Base-by-base conservation (phyloP, 106 monocot genomes). In the Dioscorea alata region DNA sequence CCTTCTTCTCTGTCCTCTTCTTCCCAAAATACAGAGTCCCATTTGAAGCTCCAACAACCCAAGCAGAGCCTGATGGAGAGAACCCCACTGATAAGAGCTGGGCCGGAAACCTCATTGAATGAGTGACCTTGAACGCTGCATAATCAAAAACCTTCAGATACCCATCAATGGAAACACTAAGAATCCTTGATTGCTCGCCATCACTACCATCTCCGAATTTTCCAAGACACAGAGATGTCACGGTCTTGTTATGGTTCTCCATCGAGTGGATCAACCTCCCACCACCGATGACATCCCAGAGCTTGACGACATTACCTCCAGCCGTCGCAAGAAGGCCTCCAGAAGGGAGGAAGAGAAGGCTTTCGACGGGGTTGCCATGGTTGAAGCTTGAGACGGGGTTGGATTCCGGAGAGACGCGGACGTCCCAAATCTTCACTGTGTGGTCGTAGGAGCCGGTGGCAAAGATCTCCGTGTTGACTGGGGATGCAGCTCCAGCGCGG, bases 371-470 rank as follows among this genome's bases (percentile, higher is more conserved):
- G 4, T 58, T 64, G 0, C 93, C 99, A 56, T 99, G 99, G n/a
- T 68, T 33, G 62, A 93, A 59, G 18, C 56, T 69, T 16, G 71
- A n/a, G 4, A 83, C 72, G 0, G 81, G 66, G 33, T 60, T 77
- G 6, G 57, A 60, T 50, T 32, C 15, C 2, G 73, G 32, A 12
- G 69, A 57, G 34, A 42, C 80, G 12, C 99, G 82, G 22, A 86
- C 69, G 51, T 99, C 99, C 99, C 99, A 99, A 1, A 99, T 6
- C 56, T 83, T 90, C 59, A 93, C 81, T 21, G 69, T 59, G 67
- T 85, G 90, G 75, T 93, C 99, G 28, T 99, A 99, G 13, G 93
- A 93, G 2, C 93, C 99, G 0, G 93, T 93, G 16, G 90, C 99
- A 25, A 99, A 69, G 49, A 99, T 58, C 23, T 93, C 90, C 2